phyloP scores from a whole-genome alignment of 2,329 filamentous ascomycete species.

The Apiospora arundinis region DNA sequence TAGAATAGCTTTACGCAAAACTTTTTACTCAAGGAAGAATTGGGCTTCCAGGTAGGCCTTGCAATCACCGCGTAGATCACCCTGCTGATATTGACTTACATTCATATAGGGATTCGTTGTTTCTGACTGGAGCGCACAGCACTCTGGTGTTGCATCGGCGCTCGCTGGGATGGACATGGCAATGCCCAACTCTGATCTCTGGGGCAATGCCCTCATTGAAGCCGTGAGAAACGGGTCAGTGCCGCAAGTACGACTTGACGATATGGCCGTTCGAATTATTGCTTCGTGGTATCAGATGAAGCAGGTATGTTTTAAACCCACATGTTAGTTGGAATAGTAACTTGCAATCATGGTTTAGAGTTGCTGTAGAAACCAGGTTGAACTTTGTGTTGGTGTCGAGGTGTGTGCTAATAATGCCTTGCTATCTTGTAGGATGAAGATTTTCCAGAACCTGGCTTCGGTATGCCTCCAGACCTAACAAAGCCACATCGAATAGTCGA shows the following conservation, averaged over 20 bases:
- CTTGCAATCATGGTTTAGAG: no score
- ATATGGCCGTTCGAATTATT: conserved; percentile 64
- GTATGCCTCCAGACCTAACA: conserved; percentile 56
- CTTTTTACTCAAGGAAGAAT: conserved; percentile 55
- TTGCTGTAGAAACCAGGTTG: no score
- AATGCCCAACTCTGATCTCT: conserved; percentile 30
- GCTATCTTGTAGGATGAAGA: conserved; percentile 49
- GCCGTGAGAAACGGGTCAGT: conserved; percentile 68
- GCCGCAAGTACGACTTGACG: conserved; percentile 58
- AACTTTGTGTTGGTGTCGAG: neutral
- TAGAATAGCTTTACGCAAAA: conserved; percentile 64
- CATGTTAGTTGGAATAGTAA: neutral
- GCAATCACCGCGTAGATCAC: neutral
- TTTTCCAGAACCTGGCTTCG: conserved; percentile 54
- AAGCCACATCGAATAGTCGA: conserved; percentile 60
- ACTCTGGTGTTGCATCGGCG: conserved; percentile 59
- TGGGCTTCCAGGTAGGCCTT: conserved; percentile 41
- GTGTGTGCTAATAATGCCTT: neutral
- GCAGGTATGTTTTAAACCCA: neutral
- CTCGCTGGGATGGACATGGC: conserved; percentile 60
- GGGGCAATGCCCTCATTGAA: conserved; percentile 57
- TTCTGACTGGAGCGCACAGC: conserved; percentile 63
- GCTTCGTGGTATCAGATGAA: conserved; percentile 63
- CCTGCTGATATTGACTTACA: neutral
- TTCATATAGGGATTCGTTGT: conserved; percentile 53